A percentile compares a stretch with the other conserved stretches of the same genome.
Evolutionary conservation across 2,329 filamentous ascomycete species (phyloP).

Genomic region (Onygena corvina): DNA sequence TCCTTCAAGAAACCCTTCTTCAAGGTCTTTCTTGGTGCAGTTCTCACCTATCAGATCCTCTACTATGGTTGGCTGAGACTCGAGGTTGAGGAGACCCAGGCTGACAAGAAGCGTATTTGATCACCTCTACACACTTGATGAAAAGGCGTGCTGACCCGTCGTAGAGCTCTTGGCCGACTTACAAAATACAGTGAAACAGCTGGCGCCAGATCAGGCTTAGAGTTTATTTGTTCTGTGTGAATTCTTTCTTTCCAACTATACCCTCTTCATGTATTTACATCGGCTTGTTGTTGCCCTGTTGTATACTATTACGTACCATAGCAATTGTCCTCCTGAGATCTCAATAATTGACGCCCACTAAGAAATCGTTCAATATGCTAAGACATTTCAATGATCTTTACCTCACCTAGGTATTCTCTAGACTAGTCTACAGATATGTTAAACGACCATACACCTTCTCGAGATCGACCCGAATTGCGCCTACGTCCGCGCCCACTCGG

Average conservation of each 20-base stretch:
- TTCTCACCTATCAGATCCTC: constrained; percentile 39
- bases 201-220: constrained; percentile 15
- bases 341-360: too few relatives aligned
- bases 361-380: too few relatives aligned
- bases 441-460: constrained; percentile 54
- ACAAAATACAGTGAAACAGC: constrained; percentile 14
- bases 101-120: constrained; percentile 30
- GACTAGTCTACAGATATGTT: constrained; percentile 30
- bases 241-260: neutral
- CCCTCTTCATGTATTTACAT: neutral
- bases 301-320: neutral
- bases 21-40: constrained; percentile 38
- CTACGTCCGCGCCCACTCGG: constrained; percentile 56
- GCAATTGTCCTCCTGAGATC: neutral
- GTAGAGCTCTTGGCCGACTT: constrained; percentile 11
- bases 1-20: constrained; percentile 34
- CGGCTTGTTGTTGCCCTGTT: neutral
- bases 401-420: too few relatives aligned
- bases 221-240: neutral
- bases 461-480: constrained; percentile 58
- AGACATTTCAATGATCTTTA: too few relatives aligned
- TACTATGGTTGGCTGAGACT: constrained; percentile 39
- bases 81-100: constrained; percentile 36
- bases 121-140: neutral
- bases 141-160: neutral